Evolutionary conservation across 2,329 filamentous ascomycete species (phyloP).

Genomic region (Penicillium sumatraense): DNA sequence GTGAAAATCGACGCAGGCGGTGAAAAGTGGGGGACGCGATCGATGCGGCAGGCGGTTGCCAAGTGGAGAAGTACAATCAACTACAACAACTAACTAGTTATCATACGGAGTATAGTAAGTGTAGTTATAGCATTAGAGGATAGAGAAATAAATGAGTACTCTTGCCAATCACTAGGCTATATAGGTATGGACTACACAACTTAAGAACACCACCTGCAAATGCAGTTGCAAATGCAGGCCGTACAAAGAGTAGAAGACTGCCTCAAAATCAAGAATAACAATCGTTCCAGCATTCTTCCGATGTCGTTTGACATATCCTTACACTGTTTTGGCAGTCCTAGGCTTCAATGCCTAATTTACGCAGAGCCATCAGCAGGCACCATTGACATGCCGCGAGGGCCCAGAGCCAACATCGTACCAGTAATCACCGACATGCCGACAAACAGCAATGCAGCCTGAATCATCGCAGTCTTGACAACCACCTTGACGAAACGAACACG

Average conservation of each 20-base stretch:
- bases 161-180: too few relatives aligned
- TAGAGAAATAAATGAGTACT: too few relatives aligned
- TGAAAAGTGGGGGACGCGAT: slow-evolving; percentile 16
- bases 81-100: too few relatives aligned
- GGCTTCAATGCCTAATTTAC: not conserved
- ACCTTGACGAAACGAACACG: slow-evolving; percentile 76
- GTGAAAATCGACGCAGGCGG: slow-evolving; percentile 25
- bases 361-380: not conserved
- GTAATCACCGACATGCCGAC: not conserved
- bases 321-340: not conserved
- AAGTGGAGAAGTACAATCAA: too few relatives aligned
- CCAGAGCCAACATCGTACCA: not conserved
- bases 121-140: too few relatives aligned
- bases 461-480: slow-evolving; percentile 70
- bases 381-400: not conserved
- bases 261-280: not conserved
- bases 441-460: slow-evolving; percentile 53
- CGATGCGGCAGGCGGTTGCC: not conserved
- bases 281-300: not conserved
- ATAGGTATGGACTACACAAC: too few relatives aligned
- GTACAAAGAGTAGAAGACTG: not conserved
- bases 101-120: too few relatives aligned
- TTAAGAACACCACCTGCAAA: too few relatives aligned
- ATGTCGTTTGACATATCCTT: not conserved
- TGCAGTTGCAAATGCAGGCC: too few relatives aligned